These are phyloP conservation scores for Ophiorrhiza pumila DNA, from an alignment of 257 asterid genomes.

Conservation along the genomic window DNA sequence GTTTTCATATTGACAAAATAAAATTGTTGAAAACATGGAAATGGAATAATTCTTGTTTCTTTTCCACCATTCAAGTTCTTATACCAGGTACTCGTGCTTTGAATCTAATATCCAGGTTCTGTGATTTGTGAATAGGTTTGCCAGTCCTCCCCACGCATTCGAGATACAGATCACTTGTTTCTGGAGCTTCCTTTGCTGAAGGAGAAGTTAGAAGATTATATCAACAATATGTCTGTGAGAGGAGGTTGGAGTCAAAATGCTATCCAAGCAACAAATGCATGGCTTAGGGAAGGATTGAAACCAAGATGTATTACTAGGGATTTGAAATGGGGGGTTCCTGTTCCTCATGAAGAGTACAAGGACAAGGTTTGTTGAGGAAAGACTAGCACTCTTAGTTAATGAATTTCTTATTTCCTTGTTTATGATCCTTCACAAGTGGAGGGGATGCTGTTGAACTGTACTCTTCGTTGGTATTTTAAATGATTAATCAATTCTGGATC, in stretches of 20 bases:
- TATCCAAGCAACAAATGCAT: constrained; percentile 65
- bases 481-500: not conserved
- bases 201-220: constrained; percentile 66
- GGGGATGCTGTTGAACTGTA: not conserved
- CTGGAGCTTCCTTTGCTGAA: constrained; percentile 87
- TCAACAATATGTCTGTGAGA: constrained; percentile 57
- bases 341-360: constrained; percentile 79
- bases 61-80: not conserved
- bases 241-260: constrained; percentile 99
- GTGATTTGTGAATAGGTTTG: constrained; percentile 54
- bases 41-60: not conserved
- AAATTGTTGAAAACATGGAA: not conserved
- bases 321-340: constrained; percentile 97
- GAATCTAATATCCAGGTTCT: not conserved
- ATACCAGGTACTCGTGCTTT: not conserved
- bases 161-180: constrained; percentile 80
- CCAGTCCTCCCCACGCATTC: constrained; percentile 51
- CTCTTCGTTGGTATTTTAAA: constrained; percentile 7
- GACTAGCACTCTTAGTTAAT: not conserved
- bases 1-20: not conserved
- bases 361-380: constrained; percentile 59
- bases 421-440: not conserved
- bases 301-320: constrained; percentile 86
- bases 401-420: not conserved
- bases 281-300: constrained; percentile 89